Percentiles rank a stretch among this genome's conserved stretches.
Conservation (phyloP, 148 eudicot genomes). For the Polygonum maritimum region DNA sequence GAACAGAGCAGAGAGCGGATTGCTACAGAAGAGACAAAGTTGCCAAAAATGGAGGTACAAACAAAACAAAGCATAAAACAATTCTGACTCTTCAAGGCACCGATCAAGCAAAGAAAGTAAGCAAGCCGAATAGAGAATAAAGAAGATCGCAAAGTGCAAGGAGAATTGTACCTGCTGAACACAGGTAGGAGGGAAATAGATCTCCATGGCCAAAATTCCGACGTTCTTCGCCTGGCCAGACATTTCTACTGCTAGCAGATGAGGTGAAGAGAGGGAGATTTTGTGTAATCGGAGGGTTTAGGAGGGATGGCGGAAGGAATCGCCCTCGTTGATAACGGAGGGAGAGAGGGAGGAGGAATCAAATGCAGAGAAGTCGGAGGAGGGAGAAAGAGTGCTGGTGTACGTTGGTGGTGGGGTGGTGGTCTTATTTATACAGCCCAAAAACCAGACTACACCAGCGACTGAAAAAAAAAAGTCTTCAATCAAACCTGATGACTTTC, state of each 20-base stretch:
- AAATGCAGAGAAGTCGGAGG: slow-evolving; percentile 7
- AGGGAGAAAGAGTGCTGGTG: slow-evolving; percentile 4
- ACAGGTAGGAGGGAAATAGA: slow-evolving; percentile 95
- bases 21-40: not conserved
- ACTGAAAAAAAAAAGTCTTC: not conserved
- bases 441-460: not conserved
- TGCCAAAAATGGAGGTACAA: not conserved
- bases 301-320: not conserved
- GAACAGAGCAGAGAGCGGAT: not conserved
- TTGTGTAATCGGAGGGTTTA: not conserved
- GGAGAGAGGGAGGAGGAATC: not conserved
- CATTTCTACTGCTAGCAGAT: not conserved
- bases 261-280: not conserved
- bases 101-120: not conserved
- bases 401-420: not conserved
- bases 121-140: not conserved
- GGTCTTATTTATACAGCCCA: not conserved
- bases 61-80: not conserved
- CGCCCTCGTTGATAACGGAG: not conserved
- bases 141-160: not conserved
- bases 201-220: slow-evolving; percentile 95
- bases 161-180: slow-evolving; percentile 59
- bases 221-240: slow-evolving; percentile 41
- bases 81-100: not conserved
- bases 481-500: not conserved